phyloP scores from a whole-genome alignment of 768 basidiomycete genomes.

The Suillus bovinus region DNA sequence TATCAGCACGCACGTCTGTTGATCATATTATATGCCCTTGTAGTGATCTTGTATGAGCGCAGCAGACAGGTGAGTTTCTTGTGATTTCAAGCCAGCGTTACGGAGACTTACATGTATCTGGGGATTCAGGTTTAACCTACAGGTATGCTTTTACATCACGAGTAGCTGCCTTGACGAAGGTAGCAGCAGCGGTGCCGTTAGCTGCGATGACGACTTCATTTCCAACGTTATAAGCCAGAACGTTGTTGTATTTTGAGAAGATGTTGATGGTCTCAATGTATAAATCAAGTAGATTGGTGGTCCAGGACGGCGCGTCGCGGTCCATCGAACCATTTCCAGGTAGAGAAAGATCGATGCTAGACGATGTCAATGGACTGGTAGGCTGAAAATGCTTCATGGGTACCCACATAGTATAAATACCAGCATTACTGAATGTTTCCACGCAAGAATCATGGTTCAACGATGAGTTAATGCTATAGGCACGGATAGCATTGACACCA shows the following conservation, averaged over 20 bases:
- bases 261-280: conserved; percentile 77
- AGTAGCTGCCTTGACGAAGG: conserved; percentile 90
- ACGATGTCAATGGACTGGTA: conserved; percentile 13
- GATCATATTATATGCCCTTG: too few relatives aligned
- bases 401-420: conserved; percentile 87
- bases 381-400: conserved; percentile 5
- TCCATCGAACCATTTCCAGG: conserved; percentile 87
- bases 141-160: conserved; percentile 87
- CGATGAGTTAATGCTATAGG: conserved; percentile 82
- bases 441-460: conserved; percentile 89
- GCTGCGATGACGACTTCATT: conserved; percentile 71
- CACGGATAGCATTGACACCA: conserved; percentile 78
- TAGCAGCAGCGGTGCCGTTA: conserved; percentile 59
- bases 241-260: conserved; percentile 86
- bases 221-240: conserved; percentile 87
- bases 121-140: conserved; percentile 39
- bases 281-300: conserved; percentile 73
- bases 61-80: too few relatives aligned
- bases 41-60: too few relatives aligned
- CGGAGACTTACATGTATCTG: too few relatives aligned
- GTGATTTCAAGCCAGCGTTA: too few relatives aligned
- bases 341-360: conserved; percentile 81
- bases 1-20: too few relatives aligned
- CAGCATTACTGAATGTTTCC: conserved; percentile 68
- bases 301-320: conserved; percentile 72